phyloP scores from a whole-genome alignment of 2,329 filamentous ascomycete species.

The Hawksworthiomyces lignivorus region DNA sequence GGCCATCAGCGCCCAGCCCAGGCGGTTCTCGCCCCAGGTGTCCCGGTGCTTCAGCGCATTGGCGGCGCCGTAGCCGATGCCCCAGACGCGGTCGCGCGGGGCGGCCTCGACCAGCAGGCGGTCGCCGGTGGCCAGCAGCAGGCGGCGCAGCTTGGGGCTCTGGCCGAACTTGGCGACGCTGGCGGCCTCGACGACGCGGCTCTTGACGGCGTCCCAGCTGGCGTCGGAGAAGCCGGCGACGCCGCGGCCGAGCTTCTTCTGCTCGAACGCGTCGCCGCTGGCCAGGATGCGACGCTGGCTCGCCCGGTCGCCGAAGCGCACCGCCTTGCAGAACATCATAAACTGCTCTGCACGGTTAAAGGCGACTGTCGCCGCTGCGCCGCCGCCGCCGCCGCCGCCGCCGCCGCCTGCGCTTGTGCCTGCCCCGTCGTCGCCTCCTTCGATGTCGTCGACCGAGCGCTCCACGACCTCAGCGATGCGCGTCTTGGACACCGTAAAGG shows the following conservation, averaged over 20 bases:
- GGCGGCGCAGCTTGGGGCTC: constrained; percentile 33
- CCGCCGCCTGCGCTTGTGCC: too few relatives aligned
- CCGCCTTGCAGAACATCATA: constrained; percentile 35
- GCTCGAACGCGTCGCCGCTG: constrained; percentile 5
- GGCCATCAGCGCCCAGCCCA: constrained; percentile 54
- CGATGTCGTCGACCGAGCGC: constrained; percentile 9
- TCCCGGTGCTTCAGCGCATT: constrained; percentile 39
- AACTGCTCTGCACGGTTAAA: constrained; percentile 32
- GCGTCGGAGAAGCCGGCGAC: constrained; percentile 9
- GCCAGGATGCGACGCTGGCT: constrained; percentile 1
- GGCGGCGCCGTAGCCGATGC: constrained; percentile 49
- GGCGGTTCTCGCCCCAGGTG: constrained; percentile 56
- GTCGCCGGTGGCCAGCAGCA: constrained; percentile 51
- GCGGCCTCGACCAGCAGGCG: constrained; percentile 55
- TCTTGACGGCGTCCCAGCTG: constrained; percentile 28
- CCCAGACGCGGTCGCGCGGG: constrained; percentile 57
- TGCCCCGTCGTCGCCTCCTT: constrained; percentile 8
- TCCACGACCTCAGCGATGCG: constrained; percentile 22
- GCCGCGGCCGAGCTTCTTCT: constrained; percentile 10
- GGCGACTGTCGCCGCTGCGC: too few relatives aligned
- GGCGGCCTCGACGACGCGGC: constrained; percentile 48
- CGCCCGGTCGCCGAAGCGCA: constrained; percentile 23
- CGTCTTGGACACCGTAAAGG: constrained; percentile 21
- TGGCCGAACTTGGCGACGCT: constrained; percentile 52
- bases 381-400: too few relatives aligned